Evolutionary conservation across 2,329 filamentous ascomycete genomes (phyloP), one percentile per base, ranked within the genome.

Genomic region (Penicillium corylophilum): DNA sequence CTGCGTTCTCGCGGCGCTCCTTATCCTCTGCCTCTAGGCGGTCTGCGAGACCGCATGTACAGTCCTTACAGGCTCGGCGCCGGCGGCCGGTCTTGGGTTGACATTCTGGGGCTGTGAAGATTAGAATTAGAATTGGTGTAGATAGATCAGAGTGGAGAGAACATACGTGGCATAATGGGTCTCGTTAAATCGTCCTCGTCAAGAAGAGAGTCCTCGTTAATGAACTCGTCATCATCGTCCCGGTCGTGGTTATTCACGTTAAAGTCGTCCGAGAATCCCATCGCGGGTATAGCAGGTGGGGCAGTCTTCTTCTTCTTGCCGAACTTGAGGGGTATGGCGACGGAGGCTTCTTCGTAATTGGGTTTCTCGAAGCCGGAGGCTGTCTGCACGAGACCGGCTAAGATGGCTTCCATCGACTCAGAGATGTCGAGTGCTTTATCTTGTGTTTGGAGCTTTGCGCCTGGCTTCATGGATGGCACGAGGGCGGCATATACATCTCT

Each of bases 1-100:
- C 87, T 28, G 88, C 88, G 20, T 80, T 76, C 7, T 77, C 75
- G 50, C 90, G 82, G 65, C 84, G 85, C 7, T 80, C 80, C 39
- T 78, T 79, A 72, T 97, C 94, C 77, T 97, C 90, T n/a, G 86
- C 87, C 63, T 90, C 88, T 45, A 97, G 75, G 55, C 87, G 85
- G 70, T 94, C 84, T 22, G 92, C 90, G 23, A 99, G 84, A 45
- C 94, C 94, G 69, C 94, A 99, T 8, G 89, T 93, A 78, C 94
- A 99, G 77, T 99, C 94, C 76, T 99, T 97, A 80, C 94, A 99
- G 51, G 94, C 91, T 56, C 92, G 86, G 49, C 93, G 87, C 62
- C 93, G 95, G 52, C 89, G 61, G 22, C 64, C 90, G 40, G 86
- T 81, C 74, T 94, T 90, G 43, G 93, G 92, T 53, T 86, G 84